Percentiles rank a stretch among this genome's conserved stretches.
Evolutionary conservation across 805 yeast species (phyloP).

Genomic region (Metschnikowia hibisci): DNA sequence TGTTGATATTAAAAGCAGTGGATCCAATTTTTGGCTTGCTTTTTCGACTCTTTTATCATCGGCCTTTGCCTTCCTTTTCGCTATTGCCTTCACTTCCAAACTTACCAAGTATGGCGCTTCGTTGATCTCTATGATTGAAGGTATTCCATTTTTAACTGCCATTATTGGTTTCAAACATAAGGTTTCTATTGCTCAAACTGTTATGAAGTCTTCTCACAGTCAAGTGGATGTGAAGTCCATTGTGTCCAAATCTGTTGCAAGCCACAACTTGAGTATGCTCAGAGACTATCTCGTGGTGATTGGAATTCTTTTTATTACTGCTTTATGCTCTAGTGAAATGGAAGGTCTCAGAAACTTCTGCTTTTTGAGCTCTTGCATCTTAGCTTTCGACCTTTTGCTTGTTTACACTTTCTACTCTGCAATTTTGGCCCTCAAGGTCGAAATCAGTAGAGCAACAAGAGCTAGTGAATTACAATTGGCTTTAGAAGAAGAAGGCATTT

Average conservation of each 20-base stretch:
- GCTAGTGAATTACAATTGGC: slow-evolving; percentile 73
- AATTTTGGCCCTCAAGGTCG: slow-evolving; percentile 79
- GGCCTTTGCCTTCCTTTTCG: slow-evolving; percentile 77
- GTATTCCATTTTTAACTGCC: slow-evolving; percentile 89
- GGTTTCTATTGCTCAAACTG: slow-evolving; percentile 62
- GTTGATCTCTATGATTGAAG: slow-evolving; percentile 75
- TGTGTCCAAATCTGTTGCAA: slow-evolving; percentile 39
- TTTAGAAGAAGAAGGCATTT: slow-evolving; percentile 89
- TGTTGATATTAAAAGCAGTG: slow-evolving; percentile 68
- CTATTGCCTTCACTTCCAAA: slow-evolving; percentile 56
- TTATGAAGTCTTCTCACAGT: slow-evolving; percentile 39
- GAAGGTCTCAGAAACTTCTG: slow-evolving; percentile 79
- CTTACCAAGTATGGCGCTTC: slow-evolving; percentile 60
- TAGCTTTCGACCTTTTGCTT: slow-evolving; percentile 66
- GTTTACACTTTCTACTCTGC: slow-evolving; percentile 82
- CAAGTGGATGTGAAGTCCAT: slow-evolving; percentile 39
- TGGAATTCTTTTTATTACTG: slow-evolving; percentile 62
- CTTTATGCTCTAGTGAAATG: slow-evolving; percentile 61
- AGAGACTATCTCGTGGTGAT: slow-evolving; percentile 76
- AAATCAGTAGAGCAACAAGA: slow-evolving; percentile 80
- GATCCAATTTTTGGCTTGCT: slow-evolving; percentile 86
- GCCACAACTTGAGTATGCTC: slow-evolving; percentile 50
- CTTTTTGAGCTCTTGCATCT: slow-evolving; percentile 63
- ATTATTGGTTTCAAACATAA: slow-evolving; percentile 90
- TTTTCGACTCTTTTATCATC: slow-evolving; percentile 75